Percentiles rank a stretch among this genome's conserved stretches.
Conservation (phyloP, 129 eudicot genomes). For the Dittrichia graveolens region DNA sequence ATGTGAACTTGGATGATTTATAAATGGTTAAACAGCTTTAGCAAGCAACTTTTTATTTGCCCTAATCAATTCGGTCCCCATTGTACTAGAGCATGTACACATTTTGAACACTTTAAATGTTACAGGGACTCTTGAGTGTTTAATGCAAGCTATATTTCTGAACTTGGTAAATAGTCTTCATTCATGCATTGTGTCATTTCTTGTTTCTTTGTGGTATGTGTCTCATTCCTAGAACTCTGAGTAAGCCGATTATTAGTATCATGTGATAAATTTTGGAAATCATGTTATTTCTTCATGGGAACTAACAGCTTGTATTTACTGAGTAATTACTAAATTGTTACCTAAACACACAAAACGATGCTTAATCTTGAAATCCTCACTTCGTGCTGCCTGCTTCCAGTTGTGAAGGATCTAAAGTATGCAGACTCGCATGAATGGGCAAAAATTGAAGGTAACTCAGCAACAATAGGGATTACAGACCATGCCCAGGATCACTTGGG, state of each 20-base stretch:
- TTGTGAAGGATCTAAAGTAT: slow-evolving; percentile 62
- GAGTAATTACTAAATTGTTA: not conserved
- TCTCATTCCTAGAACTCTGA: not conserved
- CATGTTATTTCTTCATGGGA: no score
- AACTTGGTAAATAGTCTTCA: no score
- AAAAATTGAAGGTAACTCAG: slow-evolving; percentile 64
- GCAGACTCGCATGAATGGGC: slow-evolving; percentile 88
- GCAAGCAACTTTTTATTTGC: not conserved
- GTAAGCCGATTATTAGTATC: not conserved
- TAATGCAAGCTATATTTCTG: no score
- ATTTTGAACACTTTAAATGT: not conserved
- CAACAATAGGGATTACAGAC: slow-evolving; percentile 76
- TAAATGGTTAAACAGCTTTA: not conserved
- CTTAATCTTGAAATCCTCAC: no score
- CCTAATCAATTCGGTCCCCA: not conserved
- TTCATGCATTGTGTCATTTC: slow-evolving; percentile 11
- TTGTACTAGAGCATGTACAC: not conserved
- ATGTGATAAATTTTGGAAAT: no score
- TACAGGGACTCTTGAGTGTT: not conserved
- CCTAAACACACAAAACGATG: not conserved
- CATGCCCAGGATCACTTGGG: slow-evolving; percentile 88
- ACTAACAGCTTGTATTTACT: no score
- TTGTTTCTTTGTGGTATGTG: not conserved
- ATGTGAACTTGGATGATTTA: not conserved
- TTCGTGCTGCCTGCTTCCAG: slow-evolving; percentile 34